Base-by-base conservation (phyloP, 768 basidiomycete species). In the Clathrus columnatus region DNA sequence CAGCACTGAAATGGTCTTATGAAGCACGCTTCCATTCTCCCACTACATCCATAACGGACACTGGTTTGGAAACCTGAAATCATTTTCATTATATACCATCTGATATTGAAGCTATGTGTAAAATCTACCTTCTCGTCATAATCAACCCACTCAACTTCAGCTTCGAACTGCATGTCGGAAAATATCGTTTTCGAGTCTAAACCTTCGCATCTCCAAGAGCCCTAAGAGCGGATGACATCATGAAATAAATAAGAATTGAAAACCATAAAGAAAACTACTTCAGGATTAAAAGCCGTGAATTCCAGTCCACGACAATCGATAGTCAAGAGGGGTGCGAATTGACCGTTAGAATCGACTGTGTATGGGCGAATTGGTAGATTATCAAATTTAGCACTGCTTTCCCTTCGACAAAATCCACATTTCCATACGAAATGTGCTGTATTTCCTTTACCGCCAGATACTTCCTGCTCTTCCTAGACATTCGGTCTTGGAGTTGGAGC, bases 281-380 rank as follows among this genome's bases (percentile, higher is more conserved):
- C 71, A 5, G 86, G 86, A 65, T 91, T 82, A 65, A 94, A 94
- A 4, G 69, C 80, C 6, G 73, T 74, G 59, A 94, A 87, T 65
- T 95, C 91, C 17, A 94, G 76, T 4, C 91, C 92, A 23, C 91
- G 78, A 64, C 91, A 95, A 61, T 95, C 91, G 41, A 95, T 71
- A 2, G 76, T 75, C 6, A 91, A 68, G 26, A 94, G 70, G 4
- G 84, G 80, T 0, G 76, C 77, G 48, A 84, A 83, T 47, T 80
- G 74, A 7, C 74, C 82, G 21, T 73, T 74, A 54, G 81, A 79
- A 58, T 85, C 83, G 21, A 75, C 72, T 0, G 68, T 72, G 67
- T 91, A 91, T 1, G 85, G 71, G 48, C 69, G 69, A 24, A 79
- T 66, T 6, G 75, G 67, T 4, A 73, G 70, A 4, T 75, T 63